phyloP scores from a whole-genome alignment of 129 eudicot genomes.

The Ambrosia trifida region DNA sequence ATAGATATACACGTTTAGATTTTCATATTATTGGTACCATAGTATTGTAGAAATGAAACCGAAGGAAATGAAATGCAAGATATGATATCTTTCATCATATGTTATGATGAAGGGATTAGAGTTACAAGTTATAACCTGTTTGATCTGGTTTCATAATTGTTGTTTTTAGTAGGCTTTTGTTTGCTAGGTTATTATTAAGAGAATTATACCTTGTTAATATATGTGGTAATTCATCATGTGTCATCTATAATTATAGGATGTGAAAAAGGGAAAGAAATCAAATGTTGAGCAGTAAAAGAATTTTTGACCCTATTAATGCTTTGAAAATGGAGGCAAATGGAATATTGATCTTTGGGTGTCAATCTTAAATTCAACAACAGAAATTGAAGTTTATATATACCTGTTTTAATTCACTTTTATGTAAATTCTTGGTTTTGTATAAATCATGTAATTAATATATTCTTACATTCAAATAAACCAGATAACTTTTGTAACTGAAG shows the following conservation, averaged over 20 bases:
- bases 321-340: slow-evolving; percentile 23
- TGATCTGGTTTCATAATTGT: background rate
- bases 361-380: background rate
- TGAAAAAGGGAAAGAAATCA: background rate
- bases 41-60: slow-evolving; percentile 8
- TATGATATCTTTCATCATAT: slow-evolving; percentile 3
- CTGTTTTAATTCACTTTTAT: background rate
- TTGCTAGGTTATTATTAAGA: background rate
- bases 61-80: slow-evolving; percentile 19
- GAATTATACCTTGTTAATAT: background rate
- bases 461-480: too few relatives aligned
- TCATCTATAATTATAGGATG: background rate
- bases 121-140: background rate
- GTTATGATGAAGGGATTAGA: slow-evolving; percentile 13
- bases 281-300: background rate
- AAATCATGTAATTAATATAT: background rate
- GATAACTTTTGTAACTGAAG: too few relatives aligned
- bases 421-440: background rate
- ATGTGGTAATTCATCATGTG: background rate
- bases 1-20: slow-evolving; percentile 25
- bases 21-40: slow-evolving; percentile 21
- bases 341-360: slow-evolving; percentile 13
- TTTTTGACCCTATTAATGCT: slow-evolving; percentile 18
- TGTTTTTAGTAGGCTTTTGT: background rate
- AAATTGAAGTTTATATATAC: background rate